Evolutionary conservation across 202 grass and related monocot species (phyloP).

Genomic region (Schoenoplectus tabernaemontani): DNA sequence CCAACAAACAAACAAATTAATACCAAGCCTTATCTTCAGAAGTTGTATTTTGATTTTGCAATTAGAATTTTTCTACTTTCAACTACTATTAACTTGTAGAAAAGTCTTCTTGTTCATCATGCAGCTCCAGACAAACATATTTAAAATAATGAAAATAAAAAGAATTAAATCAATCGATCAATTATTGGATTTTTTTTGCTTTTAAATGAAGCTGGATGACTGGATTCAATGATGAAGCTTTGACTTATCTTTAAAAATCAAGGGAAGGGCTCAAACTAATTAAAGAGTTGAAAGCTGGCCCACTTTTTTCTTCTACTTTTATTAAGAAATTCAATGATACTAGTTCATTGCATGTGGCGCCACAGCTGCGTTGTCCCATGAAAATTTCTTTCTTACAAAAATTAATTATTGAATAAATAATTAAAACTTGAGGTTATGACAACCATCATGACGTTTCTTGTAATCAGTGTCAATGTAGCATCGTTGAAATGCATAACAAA

Average conservation of each 20-base stretch:
- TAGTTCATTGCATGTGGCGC: neutral
- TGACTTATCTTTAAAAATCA: neutral
- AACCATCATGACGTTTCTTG: neutral
- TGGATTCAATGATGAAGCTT: neutral
- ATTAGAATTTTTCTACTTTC: neutral
- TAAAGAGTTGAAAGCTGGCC: slow-evolving; percentile 15
- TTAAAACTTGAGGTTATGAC: neutral
- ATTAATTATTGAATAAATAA: neutral
- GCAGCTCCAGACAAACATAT: neutral
- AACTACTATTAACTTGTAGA: neutral
- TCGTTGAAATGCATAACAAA: neutral
- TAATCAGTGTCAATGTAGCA: neutral
- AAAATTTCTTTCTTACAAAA: neutral
- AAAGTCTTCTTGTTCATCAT: neutral
- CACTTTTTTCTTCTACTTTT: slow-evolving; percentile 4
- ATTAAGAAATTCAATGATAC: neutral
- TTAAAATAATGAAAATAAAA: neutral
- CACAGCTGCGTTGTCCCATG: neutral
- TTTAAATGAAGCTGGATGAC: neutral
- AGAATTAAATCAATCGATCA: neutral
- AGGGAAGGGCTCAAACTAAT: neutral
- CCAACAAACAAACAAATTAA: neutral
- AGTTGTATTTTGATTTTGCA: neutral
- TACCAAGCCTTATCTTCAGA: no score
- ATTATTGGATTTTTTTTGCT: neutral